These are phyloP conservation scores for Pseudogymnoascus verrucosus DNA, from an alignment of 2,329 filamentous ascomycete genomes.

Conservation along the genomic window DNA sequence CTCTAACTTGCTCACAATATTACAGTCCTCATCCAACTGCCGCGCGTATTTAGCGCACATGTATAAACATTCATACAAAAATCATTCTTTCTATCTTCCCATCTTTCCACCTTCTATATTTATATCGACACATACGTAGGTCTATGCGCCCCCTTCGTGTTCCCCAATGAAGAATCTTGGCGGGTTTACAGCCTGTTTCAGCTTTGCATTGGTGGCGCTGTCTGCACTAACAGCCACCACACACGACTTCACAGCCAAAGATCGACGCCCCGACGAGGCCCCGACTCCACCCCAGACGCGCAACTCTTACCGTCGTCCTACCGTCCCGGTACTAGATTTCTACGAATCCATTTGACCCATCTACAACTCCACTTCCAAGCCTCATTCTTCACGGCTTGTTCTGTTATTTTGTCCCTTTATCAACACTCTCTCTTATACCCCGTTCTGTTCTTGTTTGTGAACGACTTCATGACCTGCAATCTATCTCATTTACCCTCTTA, in stretches of 20 bases:
- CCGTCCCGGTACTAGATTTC: neutral
- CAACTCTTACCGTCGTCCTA: neutral
- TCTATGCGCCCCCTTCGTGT: neutral
- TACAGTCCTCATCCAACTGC: neutral
- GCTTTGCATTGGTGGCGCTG: neutral
- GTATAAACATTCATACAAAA: neutral
- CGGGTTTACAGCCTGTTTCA: neutral
- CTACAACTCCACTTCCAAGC: conserved; percentile 8
- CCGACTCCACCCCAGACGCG: conserved; percentile 4
- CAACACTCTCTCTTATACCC: conserved; percentile 8
- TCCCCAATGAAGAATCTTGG: neutral
- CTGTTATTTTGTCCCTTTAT: neutral
- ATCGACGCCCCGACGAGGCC: neutral
- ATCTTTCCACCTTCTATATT: neutral
- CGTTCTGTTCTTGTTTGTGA: neutral
- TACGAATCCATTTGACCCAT: neutral
- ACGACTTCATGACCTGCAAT: conserved; percentile 4
- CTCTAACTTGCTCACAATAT: neutral
- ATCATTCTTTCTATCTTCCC: neutral
- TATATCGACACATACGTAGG: neutral
- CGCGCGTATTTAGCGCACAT: no score
- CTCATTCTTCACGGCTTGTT: neutral
- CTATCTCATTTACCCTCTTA: neutral
- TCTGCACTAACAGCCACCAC: neutral
- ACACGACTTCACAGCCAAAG: neutral